Evolutionary conservation across 352 stramenopile genomes (phyloP), one percentile per base, ranked within the genome.

Genomic region (Pythium guiyangense): DNA sequence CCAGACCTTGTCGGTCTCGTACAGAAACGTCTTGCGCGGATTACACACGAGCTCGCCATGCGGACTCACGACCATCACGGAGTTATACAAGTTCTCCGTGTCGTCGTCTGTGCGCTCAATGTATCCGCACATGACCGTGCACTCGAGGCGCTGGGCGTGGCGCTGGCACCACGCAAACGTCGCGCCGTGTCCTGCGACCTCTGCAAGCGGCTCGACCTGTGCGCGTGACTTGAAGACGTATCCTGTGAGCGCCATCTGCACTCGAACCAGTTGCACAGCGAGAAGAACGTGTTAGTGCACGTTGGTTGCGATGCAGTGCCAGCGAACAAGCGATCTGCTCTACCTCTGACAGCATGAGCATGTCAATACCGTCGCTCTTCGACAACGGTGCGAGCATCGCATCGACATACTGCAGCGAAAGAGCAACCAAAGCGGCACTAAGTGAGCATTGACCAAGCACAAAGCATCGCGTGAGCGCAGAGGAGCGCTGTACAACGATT

Each of bases 1-100:
- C 84, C 84, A 94, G 12, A 66, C 56, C 66, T 91, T 91, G 73
- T 94, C 84, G 4, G 80, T 89, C 65, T 90, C 82, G 57, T 94
- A 94, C 54, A 94, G 56, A 55, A 91, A 91, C 14, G 72, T 87
- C 70, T 92, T 94, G 22, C 84, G 80, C 12, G 79, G 73, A 48
- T 91, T 92, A 59, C 69, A 84, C 31, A 78, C 76, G 37, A 94
- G 70, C 51, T 75, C 66, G 27, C 84, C 84, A 5, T 79, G 67
- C 6, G 81, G 82, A 60, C 76, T 84, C 26, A 94, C 63, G 20
- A 92, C 80, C 67, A 92, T 67, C 78, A 92, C 86, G n/a, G 82
- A 66, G 62, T 94, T 94, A 67, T 82, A 94, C 14, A 94, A 55
- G 5, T 52, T 9, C 3, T 10, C 29, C 20, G 37, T 27, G 4